Conservation (phyloP, 2,329 filamentous ascomycete genomes). For the Aspergillus melleus region DNA sequence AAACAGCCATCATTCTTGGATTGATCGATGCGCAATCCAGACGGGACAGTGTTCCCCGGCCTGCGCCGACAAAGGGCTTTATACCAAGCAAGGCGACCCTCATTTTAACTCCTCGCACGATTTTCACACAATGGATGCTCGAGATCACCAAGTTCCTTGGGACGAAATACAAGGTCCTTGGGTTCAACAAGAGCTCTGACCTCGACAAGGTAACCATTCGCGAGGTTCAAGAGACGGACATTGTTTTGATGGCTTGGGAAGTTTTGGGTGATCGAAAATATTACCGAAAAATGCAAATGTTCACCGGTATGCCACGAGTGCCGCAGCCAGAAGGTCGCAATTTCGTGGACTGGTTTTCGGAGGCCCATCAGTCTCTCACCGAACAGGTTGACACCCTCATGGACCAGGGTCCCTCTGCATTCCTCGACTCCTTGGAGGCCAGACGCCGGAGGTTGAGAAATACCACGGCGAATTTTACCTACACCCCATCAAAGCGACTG, state of each 20-base stretch:
- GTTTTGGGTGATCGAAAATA: constrained; percentile 53
- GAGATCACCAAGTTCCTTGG: constrained; percentile 57
- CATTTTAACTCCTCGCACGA: constrained; percentile 57
- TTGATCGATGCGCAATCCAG: constrained; percentile 53
- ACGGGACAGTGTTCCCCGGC: constrained; percentile 15
- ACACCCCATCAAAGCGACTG: constrained; percentile 36
- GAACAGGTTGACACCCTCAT: constrained; percentile 41
- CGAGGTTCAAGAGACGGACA: constrained; percentile 50
- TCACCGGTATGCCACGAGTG: constrained; percentile 50
- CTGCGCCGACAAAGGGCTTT: constrained; percentile 18
- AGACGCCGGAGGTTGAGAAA: constrained; percentile 34
- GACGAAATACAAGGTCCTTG: constrained; percentile 44
- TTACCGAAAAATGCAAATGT: constrained; percentile 49
- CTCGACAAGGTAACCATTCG: constrained; percentile 40
- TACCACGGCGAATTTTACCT: constrained; percentile 39
- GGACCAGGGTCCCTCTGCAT: constrained; percentile 27
- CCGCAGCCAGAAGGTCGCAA: constrained; percentile 46
- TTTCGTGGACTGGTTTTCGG: constrained; percentile 56
- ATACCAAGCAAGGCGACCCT: constrained; percentile 58
- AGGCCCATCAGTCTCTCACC: constrained; percentile 44
- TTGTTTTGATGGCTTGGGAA: constrained; percentile 57
- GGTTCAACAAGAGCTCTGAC: constrained; percentile 41
- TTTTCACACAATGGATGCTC: constrained; percentile 58
- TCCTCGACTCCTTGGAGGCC: constrained; percentile 31
- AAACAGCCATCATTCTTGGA: constrained; percentile 62